Conservation (phyloP, 2,329 filamentous ascomycete genomes). For the Trichoderma asperellum region DNA sequence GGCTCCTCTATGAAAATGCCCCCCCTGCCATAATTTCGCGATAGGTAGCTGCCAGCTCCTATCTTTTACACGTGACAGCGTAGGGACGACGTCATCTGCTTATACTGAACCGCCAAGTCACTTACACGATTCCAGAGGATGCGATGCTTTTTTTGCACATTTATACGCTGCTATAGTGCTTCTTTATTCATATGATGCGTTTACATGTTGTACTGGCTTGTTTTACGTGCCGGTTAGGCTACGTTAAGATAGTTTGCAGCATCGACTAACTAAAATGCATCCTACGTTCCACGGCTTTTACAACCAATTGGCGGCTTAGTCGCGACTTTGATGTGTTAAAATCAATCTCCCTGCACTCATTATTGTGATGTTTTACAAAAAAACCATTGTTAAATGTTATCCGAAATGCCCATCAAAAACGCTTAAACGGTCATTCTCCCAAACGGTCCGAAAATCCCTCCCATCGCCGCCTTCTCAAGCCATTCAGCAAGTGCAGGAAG, state of each 20-base stretch:
- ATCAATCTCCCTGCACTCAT: background rate
- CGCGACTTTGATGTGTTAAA: background rate
- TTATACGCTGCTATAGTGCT: background rate
- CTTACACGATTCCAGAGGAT: background rate
- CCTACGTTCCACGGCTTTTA: background rate
- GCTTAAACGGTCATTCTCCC: background rate
- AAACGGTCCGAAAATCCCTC: background rate
- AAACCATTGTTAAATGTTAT: background rate
- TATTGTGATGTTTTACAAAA: background rate
- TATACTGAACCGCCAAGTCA: background rate
- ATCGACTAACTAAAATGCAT: background rate
- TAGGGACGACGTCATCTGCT: slow-evolving; percentile 25
- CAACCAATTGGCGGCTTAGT: background rate
- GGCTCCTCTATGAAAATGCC: background rate
- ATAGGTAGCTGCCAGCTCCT: slow-evolving; percentile 21
- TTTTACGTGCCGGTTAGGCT: background rate
- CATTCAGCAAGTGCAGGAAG: background rate
- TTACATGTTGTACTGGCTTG: background rate
- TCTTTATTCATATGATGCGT: background rate
- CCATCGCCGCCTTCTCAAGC: background rate
- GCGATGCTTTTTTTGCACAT: background rate
- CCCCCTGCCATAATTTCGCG: slow-evolving; percentile 11
- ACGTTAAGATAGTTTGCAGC: background rate
- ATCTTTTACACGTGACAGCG: slow-evolving; percentile 25
- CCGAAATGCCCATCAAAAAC: background rate